A percentile compares a stretch with the other conserved stretches of the same genome.
Evolutionary conservation across 2,329 filamentous ascomycete genomes (phyloP).

Genomic region (Grosmannia serpens): DNA sequence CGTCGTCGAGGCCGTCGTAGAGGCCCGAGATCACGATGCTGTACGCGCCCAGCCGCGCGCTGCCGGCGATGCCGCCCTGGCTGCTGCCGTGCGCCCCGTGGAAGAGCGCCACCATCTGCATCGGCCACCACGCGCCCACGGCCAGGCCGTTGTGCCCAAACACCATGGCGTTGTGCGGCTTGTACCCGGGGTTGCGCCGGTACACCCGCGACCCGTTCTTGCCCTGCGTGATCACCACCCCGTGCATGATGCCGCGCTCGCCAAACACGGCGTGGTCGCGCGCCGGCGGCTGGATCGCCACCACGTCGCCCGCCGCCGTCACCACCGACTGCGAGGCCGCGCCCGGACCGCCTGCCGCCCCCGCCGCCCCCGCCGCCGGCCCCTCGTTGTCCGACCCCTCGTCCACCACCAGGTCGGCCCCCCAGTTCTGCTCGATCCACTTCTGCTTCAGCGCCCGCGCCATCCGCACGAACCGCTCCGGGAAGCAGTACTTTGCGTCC

Average conservation of each 20-base stretch:
- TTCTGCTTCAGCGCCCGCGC: not conserved
- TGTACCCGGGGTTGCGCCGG: slow-evolving; percentile 11
- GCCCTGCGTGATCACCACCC: slow-evolving; percentile 10
- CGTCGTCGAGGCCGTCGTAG: slow-evolving; percentile 17
- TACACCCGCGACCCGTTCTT: slow-evolving; percentile 4
- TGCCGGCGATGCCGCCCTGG: slow-evolving; percentile 40
- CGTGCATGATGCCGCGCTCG: slow-evolving; percentile 18
- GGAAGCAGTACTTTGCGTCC: not conserved
- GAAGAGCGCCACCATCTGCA: slow-evolving; percentile 35
- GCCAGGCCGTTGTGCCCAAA: slow-evolving; percentile 22
- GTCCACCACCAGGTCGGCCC: not conserved
- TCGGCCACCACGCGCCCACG: slow-evolving; percentile 40
- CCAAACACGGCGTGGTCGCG: slow-evolving; percentile 20
- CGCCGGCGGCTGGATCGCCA: not conserved
- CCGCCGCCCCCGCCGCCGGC: not conserved
- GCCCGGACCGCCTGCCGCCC: not conserved
- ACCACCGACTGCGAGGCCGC: not conserved
- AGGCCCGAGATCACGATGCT: slow-evolving; percentile 36
- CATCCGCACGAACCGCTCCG: not conserved
- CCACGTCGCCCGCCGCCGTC: not conserved
- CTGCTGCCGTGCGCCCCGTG: slow-evolving; percentile 40
- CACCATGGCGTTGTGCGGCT: slow-evolving; percentile 9
- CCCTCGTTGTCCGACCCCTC: not conserved
- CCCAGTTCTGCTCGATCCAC: slow-evolving; percentile 6
- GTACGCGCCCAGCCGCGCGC: slow-evolving; percentile 31